Conservation (phyloP, 495 filamentous ascomycete genomes). For the Talaromyces adpressus region DNA sequence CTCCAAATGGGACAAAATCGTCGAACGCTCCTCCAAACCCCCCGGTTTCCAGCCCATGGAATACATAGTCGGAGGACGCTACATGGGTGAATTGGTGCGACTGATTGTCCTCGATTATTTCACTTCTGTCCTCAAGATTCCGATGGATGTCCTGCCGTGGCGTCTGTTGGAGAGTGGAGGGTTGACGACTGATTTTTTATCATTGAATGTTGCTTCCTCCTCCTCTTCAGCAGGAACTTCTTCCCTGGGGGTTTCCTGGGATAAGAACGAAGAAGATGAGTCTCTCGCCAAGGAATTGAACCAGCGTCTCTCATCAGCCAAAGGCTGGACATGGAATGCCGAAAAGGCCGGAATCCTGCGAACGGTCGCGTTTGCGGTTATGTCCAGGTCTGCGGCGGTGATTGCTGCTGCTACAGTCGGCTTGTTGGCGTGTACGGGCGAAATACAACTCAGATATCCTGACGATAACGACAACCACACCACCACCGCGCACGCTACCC, state of each 20-base stretch:
- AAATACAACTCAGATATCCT: conserved; percentile 34
- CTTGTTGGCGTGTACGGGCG: conserved; percentile 53
- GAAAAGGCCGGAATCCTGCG: conserved; percentile 45
- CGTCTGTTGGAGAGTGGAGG: conserved; percentile 44
- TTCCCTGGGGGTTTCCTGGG: neutral
- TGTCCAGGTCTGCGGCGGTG: conserved; percentile 56
- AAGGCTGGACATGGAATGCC: conserved; percentile 48
- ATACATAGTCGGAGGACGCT: conserved; percentile 71
- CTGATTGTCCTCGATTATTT: conserved; percentile 59
- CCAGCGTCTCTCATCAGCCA: conserved; percentile 32
- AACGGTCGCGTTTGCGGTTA: conserved; percentile 48
- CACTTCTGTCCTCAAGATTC: conserved; percentile 20
- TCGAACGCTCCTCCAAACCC: conserved; percentile 52
- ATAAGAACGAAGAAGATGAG: neutral
- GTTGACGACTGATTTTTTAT: conserved; percentile 61
- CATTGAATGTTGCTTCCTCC: conserved; percentile 43
- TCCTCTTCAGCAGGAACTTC: conserved; percentile 9
- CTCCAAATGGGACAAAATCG: conserved; percentile 56
- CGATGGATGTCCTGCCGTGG: conserved; percentile 31
- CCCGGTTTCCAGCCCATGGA: conserved; percentile 77
- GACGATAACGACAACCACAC: neutral
- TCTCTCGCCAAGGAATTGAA: conserved; percentile 37
- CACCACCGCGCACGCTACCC: neutral
- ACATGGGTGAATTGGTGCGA: conserved; percentile 66
- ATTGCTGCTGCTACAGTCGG: conserved; percentile 59